Evolutionary conservation across 1,139 yeast species (phyloP), one percentile per base, ranked within the genome.

Genomic region (Kazachstania sp.): DNA sequence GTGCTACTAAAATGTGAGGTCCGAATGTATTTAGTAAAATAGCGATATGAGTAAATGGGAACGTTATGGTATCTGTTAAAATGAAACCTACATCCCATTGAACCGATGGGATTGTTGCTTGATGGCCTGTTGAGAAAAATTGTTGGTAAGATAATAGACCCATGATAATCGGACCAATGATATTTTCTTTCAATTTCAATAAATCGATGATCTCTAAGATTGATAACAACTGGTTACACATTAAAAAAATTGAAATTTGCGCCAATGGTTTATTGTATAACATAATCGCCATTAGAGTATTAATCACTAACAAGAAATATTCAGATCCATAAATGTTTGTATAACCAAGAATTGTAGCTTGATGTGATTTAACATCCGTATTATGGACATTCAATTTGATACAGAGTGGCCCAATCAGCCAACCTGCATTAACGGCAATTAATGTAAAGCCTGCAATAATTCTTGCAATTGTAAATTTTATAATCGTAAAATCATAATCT

Each of bases 21-120:
- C 96, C 97, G 66, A 90, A 79, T 0, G 97, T 86, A 64, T 94
- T 92, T 58, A 90, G 70, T 1, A 79, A 61, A 44, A 94, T 77
- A 38, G 90, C 83, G 47, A 90, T 59, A 59, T 90, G 97, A 0
- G 97, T 86, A 50, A 88, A 71, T 11, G 97, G 97, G 68, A 86
- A 84, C 1, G 76, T 69, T 39, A 90, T 84, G 1, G 79, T 73
- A 47, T 83, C 83, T 0, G 88, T 76, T 15, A 95, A 78, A 56
- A 87, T 72, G 61, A 92, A 94, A 0, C 95, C 97, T 15, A 81
- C 70, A 51, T 94, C 97, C 98, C 99, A 94, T 63, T 88, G 97
- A 43, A 94, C 82, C 0, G 96, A 83, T 7, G 95, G 92, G 37
- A 94, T 75, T 0, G 97, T 90, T 2, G 97, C 97, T 64, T 94